These are phyloP conservation scores for Balamuthia mandrillaris DNA, from an alignment of 208 protist genomes.

Conservation along the genomic window DNA sequence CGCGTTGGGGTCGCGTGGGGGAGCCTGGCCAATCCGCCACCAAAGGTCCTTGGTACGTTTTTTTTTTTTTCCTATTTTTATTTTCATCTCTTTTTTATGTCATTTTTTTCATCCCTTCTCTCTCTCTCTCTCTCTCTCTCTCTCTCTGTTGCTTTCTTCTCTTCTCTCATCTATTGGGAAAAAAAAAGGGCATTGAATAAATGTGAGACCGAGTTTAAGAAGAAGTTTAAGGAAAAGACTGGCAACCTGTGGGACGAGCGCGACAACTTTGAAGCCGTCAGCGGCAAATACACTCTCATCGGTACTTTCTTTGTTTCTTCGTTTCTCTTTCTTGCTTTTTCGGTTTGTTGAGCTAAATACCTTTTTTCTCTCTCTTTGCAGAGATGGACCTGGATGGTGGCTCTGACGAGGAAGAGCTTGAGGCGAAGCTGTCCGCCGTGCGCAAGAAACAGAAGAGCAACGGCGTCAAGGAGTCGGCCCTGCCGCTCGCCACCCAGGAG, in stretches of 20 bases:
- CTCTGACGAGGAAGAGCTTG: conserved; percentile 24
- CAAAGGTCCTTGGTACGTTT: no score
- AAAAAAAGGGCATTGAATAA: no score
- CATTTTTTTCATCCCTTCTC: no score
- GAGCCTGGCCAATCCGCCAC: conserved; percentile 65
- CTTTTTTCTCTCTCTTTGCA: background rate
- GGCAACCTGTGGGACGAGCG: conserved; percentile 62
- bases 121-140: no score
- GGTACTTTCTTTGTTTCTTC: background rate
- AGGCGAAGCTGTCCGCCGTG: background rate
- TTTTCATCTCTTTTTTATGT: no score
- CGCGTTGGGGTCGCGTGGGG: conserved; percentile 74
- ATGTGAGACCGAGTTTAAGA: no score
- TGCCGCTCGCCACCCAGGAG: background rate
- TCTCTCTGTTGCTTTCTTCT: no score
- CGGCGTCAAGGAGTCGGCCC: conserved; percentile 4
- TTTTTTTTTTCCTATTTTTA: no score
- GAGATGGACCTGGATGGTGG: conserved; percentile 15
- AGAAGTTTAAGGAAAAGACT: conserved; percentile 77
- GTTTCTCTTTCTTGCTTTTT: conserved; percentile 7
- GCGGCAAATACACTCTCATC: conserved; percentile 54
- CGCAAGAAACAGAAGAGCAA: conserved; percentile 40
- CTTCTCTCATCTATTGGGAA: no score
- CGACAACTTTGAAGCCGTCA: conserved; percentile 44
- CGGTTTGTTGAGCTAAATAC: background rate